These are phyloP conservation scores for Umbelopsis sp. DNA, from an alignment of 192 early-diverging fungal species.

Conservation along the genomic window DNA sequence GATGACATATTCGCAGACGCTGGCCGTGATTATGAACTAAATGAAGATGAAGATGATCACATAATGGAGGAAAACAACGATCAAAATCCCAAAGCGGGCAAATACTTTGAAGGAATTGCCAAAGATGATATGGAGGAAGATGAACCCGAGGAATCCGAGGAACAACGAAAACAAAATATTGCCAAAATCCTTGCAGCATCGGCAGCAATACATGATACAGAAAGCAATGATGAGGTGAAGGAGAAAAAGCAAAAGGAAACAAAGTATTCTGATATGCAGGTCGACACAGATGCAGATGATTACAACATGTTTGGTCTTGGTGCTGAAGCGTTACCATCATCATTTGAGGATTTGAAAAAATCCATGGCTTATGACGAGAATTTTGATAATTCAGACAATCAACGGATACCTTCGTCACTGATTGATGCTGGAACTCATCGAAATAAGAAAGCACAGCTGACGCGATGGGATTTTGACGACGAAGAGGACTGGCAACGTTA, in stretches of 20 bases:
- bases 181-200: constrained; percentile 9
- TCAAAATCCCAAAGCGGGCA: neutral
- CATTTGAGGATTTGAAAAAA: constrained; percentile 35
- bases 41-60: constrained; percentile 36
- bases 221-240: constrained; percentile 26
- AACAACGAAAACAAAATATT: constrained; percentile 11
- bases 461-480: constrained; percentile 78
- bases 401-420: constrained; percentile 45
- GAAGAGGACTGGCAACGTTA: constrained; percentile 78
- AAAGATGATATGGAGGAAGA: neutral
- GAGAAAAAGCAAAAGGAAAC: constrained; percentile 31
- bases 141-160: constrained; percentile 1
- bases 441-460: constrained; percentile 71
- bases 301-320: constrained; percentile 58
- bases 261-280: constrained; percentile 28
- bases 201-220: constrained; percentile 25
- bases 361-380: constrained; percentile 56
- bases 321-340: constrained; percentile 39
- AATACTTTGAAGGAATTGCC: neutral
- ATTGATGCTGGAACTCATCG: constrained; percentile 72
- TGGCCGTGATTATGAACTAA: constrained; percentile 74
- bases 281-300: constrained; percentile 50
- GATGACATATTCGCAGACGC: constrained; percentile 89
- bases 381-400: constrained; percentile 49
- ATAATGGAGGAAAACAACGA: constrained; percentile 18